Conservation (phyloP, 2,329 filamentous ascomycete species). For the Colletotrichum navitas region DNA sequence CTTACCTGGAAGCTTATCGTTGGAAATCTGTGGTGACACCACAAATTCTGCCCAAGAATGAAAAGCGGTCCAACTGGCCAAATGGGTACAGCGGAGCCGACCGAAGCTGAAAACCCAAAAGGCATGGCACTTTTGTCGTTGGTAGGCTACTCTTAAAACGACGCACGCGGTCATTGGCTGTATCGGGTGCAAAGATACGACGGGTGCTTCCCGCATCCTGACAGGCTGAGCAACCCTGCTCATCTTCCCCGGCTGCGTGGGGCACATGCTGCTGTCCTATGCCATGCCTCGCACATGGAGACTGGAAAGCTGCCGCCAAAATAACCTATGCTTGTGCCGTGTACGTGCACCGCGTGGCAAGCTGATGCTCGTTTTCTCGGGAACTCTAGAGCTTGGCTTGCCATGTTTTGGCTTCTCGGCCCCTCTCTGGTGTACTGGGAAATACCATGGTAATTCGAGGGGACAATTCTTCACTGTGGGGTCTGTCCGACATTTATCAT, state of each 20-base stretch:
- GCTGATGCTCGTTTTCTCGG: neutral
- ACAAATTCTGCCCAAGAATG: neutral
- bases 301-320: neutral
- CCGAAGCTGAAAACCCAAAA: conserved; percentile 34
- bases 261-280: conserved; percentile 15
- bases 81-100: conserved; percentile 36
- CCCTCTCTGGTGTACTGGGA: neutral
- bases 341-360: neutral
- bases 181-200: conserved; percentile 39
- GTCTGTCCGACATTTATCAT: neutral
- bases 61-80: neutral
- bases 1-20: conserved; percentile 32
- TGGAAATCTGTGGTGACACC: neutral
- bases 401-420: neutral
- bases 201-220: conserved; percentile 16
- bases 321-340: neutral
- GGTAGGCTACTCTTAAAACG: conserved; percentile 2
- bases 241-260: conserved; percentile 24
- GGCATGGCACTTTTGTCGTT: conserved; percentile 31
- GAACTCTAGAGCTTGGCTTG: conserved; percentile 2
- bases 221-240: conserved; percentile 25
- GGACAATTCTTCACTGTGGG: no score
- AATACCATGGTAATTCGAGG: neutral
- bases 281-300: neutral
- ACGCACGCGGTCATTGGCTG: conserved; percentile 40